Percentiles rank a stretch among this genome's conserved stretches.
These are phyloP conservation scores for Alternaria consortialis DNA, from an alignment of 2,329 filamentous ascomycete genomes.

Conservation along the genomic window DNA sequence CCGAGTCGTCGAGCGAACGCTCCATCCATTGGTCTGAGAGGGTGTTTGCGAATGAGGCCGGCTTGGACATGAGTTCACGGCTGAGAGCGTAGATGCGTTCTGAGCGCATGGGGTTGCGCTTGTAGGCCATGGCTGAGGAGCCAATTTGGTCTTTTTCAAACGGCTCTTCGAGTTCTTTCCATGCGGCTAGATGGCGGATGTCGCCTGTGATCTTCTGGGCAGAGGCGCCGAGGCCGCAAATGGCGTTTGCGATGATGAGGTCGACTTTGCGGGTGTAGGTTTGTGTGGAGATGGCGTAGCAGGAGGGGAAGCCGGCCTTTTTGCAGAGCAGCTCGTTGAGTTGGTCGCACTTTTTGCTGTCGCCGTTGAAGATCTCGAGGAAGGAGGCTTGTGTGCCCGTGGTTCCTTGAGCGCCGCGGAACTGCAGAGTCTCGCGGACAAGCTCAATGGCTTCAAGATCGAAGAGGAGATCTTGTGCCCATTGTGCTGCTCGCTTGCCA, in stretches of 20 bases:
- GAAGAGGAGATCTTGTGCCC: slow-evolving; percentile 78
- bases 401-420: slow-evolving; percentile 70
- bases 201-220: slow-evolving; percentile 78
- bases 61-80: slow-evolving; percentile 63
- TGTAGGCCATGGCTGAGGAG: slow-evolving; percentile 66
- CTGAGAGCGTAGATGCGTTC: slow-evolving; percentile 69
- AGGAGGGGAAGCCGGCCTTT: slow-evolving; percentile 70
- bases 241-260: slow-evolving; percentile 79
- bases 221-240: slow-evolving; percentile 80
- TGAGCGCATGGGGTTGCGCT: slow-evolving; percentile 67
- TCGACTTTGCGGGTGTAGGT: slow-evolving; percentile 86
- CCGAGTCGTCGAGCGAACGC: slow-evolving; percentile 78
- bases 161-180: slow-evolving; percentile 87
- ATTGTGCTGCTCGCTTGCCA: slow-evolving; percentile 74
- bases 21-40: slow-evolving; percentile 80
- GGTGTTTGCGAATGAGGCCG: slow-evolving; percentile 68
- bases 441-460: slow-evolving; percentile 78
- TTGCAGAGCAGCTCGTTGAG: slow-evolving; percentile 70
- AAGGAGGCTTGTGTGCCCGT: slow-evolving; percentile 69
- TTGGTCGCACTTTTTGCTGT: slow-evolving; percentile 68
- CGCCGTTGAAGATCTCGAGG: slow-evolving; percentile 71
- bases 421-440: slow-evolving; percentile 72
- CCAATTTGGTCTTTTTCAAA: slow-evolving; percentile 75
- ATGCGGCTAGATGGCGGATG: slow-evolving; percentile 75
- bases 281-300: slow-evolving; percentile 74